Evolutionary conservation across 2,329 filamentous ascomycete species (phyloP), one percentile per base, ranked within the genome.

Genomic region (Neurospora sp.): DNA sequence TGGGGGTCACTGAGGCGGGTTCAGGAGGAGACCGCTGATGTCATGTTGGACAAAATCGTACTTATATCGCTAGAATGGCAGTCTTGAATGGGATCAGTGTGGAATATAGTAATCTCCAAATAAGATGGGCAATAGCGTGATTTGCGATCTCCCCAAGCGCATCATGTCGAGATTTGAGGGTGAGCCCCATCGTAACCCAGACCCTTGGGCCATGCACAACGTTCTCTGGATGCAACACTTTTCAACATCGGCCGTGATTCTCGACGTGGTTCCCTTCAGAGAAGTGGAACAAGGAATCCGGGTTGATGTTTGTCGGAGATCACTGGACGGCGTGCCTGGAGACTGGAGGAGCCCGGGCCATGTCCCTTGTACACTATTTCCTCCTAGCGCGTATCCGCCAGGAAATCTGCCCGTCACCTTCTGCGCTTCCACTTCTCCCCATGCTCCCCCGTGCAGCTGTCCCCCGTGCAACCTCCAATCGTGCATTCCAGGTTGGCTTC

Each of bases 231-330:
- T 62, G 28, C 52, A 62, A 62, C 52, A 62, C 15, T 62, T 62
- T 62, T 62, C 23, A 52, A 52, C 43, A 4, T 52, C 46, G 46
- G 23, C 28, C 12, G 52, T 33, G 52, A 62, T 68, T 28, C 68
- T 71, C 68, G 57, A 68, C 43, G 66, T 71, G 41, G 69, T 38
- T 57, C 66, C 52, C 41, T 46, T 43, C 38, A 43, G 62, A 62
- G 46, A 33, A 15, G 52, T 62, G 23, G 52, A 36, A 62, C 52
- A 62, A 36, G 28, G 52, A 36, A 62, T 36, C 28, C 15, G 28
- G 52, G 52, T 33, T 33, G 12, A 33, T 33, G 52, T n/a, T n/a
- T 62, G 52, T 62, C 23, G 52, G 23, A 33, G 52, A 62, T 62
- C 52, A 62, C 23, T 33, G 46, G 46, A 57, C 46, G 17, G 15